Base-by-base conservation (phyloP, 2,329 filamentous ascomycete genomes). In the Aspergillus calidoustus region DNA sequence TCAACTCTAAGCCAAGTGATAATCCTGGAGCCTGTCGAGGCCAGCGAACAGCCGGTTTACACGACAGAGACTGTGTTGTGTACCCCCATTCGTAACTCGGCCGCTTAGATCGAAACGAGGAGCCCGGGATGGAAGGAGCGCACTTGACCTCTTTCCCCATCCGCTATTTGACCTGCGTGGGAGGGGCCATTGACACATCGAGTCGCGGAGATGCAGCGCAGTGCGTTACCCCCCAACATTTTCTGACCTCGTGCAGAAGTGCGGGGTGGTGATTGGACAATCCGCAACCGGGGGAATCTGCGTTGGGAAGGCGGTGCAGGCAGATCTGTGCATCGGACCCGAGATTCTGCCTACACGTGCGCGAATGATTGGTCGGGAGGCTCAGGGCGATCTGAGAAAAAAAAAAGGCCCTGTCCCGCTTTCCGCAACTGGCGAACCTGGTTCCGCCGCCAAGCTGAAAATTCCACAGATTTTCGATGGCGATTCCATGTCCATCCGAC, bases 291-390 rank as follows among this genome's bases (percentile, higher is more conserved):
- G 59, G 52, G 22, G 19, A 30, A 11, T 15, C 51, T 55, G 22
- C 15, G 57, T 60, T 47, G 25, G 57, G 67, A 56, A 68, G 62
- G 66, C 65, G 67, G 67, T 68, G 43, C 7, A n/a, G 49, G 54
- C 25, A 56, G 55, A 67, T 66, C 64, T 34, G 30, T 34, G 31
- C 46, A 2, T 13, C 3, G 4, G 11, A 41, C 1, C 34, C 11
- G 11, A 6, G 23, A 69, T 73, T 72, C 69, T 74, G 72, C 72
- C 69, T 25, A 63, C 72, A 74, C 72, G 72, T 75, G 72, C 65
- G n/a, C 3, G 3, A 17, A 54, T 72, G 28, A 74, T 75, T 75
- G 72, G 72, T n/a, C 65, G 31, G 28, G 57, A 19, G 64, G 64
- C 22, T 44, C 54, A 55, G 62, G 64, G 44, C 31, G 6, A 44